Conservation (phyloP, 2,329 filamentous ascomycete species). For the Fusarium lyarnte region DNA sequence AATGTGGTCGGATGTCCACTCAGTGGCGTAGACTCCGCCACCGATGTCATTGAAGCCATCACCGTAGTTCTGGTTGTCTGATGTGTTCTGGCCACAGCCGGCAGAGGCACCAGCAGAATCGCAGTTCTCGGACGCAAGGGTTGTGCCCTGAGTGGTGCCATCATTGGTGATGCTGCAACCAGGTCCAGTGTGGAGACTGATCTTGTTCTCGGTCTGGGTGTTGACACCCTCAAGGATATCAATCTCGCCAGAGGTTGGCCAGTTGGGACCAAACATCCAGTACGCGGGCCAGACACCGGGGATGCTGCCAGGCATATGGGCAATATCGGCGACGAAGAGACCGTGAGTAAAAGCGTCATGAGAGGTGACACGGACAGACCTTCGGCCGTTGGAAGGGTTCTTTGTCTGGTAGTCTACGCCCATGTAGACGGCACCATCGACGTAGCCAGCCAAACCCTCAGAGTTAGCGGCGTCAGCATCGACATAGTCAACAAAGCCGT, state of each 20-base stretch:
- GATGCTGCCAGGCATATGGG: slow-evolving; percentile 76
- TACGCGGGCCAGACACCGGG: slow-evolving; percentile 83
- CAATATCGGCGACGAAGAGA: slow-evolving; percentile 77
- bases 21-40: slow-evolving; percentile 77
- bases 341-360: slow-evolving; percentile 73
- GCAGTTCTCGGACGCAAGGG: slow-evolving; percentile 64
- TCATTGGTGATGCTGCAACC: slow-evolving; percentile 67
- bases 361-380: slow-evolving; percentile 75
- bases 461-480: slow-evolving; percentile 65
- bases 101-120: slow-evolving; percentile 60
- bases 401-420: slow-evolving; percentile 72
- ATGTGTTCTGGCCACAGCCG: slow-evolving; percentile 68
- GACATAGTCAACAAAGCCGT: slow-evolving; percentile 78
- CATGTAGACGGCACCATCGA: slow-evolving; percentile 68
- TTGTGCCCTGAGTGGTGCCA: slow-evolving; percentile 57
- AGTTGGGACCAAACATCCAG: slow-evolving; percentile 73
- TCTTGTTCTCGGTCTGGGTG: slow-evolving; percentile 63
- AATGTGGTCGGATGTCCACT: slow-evolving; percentile 80
- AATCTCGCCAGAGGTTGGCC: slow-evolving; percentile 78
- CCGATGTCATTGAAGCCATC: slow-evolving; percentile 74
- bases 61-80: slow-evolving; percentile 67
- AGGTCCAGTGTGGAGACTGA: slow-evolving; percentile 74
- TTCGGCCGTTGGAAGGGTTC: slow-evolving; percentile 67
- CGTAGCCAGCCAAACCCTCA: slow-evolving; percentile 66
- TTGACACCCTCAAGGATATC: slow-evolving; percentile 86